Conservation (phyloP, 2,329 filamentous ascomycete species). For the Aurifilum marmelostoma region DNA sequence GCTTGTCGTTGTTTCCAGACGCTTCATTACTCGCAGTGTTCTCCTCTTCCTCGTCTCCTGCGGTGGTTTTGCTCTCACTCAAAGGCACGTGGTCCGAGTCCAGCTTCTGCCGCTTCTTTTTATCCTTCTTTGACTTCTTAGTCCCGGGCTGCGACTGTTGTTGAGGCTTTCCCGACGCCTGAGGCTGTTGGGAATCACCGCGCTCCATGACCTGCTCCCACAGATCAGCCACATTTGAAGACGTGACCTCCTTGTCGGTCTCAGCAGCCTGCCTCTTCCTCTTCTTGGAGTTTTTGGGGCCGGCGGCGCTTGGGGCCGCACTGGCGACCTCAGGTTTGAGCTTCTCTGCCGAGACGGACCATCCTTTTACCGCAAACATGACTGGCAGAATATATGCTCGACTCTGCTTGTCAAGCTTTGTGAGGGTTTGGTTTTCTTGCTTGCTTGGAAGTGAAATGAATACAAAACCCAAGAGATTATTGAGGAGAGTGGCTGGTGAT, state of each 20-base stretch:
- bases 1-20: conserved; percentile 13
- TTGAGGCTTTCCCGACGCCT: conserved; percentile 34
- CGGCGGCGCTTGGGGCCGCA: conserved; percentile 39
- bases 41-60: conserved; percentile 37
- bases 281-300: conserved; percentile 58
- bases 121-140: conserved; percentile 35
- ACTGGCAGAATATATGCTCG: conserved; percentile 12
- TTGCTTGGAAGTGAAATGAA: no score
- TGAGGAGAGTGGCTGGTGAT: background rate
- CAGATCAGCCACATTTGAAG: conserved; percentile 73
- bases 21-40: conserved; percentile 31
- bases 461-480: no score
- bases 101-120: conserved; percentile 34
- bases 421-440: no score
- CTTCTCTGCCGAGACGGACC: conserved; percentile 75
- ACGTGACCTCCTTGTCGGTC: conserved; percentile 59
- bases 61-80: conserved; percentile 28
- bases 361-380: conserved; percentile 95
- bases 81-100: conserved; percentile 26
- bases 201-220: conserved; percentile 82
- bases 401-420: conserved; percentile 7
- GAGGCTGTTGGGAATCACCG: conserved; percentile 46
- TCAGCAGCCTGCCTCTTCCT: conserved; percentile 53
- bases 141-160: conserved; percentile 32
- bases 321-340: conserved; percentile 69